These are phyloP conservation scores for Coemansia sp. DNA, from an alignment of 192 early-diverging fungal species.

Conservation along the genomic window DNA sequence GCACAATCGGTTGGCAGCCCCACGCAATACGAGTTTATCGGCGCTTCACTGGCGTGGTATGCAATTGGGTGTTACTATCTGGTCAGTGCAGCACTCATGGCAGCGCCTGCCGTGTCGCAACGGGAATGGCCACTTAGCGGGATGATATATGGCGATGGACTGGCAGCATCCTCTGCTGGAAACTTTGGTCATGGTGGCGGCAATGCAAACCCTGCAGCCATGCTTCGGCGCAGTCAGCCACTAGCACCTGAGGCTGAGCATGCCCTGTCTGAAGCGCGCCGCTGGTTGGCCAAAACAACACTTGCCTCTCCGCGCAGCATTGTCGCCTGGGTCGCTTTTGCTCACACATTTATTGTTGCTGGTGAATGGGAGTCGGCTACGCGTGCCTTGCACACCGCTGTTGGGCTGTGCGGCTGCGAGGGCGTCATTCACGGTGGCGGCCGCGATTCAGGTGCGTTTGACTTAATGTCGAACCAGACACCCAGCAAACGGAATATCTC, in stretches of 20 bases:
- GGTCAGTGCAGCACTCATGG: slow-evolving; percentile 28
- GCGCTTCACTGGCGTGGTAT: slow-evolving; percentile 54
- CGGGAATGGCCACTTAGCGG: slow-evolving; percentile 40
- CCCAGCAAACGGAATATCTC: slow-evolving; percentile 6
- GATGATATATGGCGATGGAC: slow-evolving; percentile 12
- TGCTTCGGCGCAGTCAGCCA: slow-evolving; percentile 23
- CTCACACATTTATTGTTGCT: slow-evolving; percentile 45
- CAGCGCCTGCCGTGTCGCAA: slow-evolving; percentile 12
- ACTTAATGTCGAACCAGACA: slow-evolving; percentile 5
- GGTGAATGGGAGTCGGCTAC: slow-evolving; percentile 56
- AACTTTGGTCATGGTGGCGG: slow-evolving; percentile 10
- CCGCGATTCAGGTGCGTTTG: slow-evolving; percentile 8
- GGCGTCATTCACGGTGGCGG: slow-evolving; percentile 38
- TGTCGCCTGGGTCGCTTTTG: slow-evolving; percentile 55
- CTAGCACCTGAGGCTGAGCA: slow-evolving; percentile 41
- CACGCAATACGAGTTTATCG: slow-evolving; percentile 52
- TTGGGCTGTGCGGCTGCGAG: slow-evolving; percentile 51
- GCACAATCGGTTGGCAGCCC: slow-evolving; percentile 40
- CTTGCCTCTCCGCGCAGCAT: slow-evolving; percentile 45
- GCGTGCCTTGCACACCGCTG: slow-evolving; percentile 49
- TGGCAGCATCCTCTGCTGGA: neutral
- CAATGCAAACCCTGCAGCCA: slow-evolving; percentile 4
- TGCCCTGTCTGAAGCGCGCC: slow-evolving; percentile 38
- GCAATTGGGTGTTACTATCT: slow-evolving; percentile 55
- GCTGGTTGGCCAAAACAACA: slow-evolving; percentile 55